These are phyloP conservation scores for Rhododendron simsii DNA, from an alignment of 148 eudicot genomes.

Conservation along the genomic window DNA sequence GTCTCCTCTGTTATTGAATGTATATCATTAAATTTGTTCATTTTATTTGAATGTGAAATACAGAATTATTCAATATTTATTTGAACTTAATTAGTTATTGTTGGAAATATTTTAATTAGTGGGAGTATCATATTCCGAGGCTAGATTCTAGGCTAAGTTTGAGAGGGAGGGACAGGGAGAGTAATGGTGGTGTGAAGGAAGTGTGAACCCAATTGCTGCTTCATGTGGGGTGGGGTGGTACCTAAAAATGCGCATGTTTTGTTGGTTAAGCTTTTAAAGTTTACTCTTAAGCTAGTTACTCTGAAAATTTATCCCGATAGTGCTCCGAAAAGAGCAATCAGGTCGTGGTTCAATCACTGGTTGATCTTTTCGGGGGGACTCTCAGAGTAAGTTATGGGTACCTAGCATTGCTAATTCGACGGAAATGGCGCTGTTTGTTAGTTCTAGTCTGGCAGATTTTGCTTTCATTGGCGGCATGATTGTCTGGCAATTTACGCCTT, in stretches of 20 bases:
- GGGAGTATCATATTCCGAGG: background rate
- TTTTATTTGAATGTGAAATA: background rate
- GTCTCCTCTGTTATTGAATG: background rate
- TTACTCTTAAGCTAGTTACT: background rate
- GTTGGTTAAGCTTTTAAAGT: background rate
- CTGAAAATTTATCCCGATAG: no score
- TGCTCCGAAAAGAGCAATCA: no score
- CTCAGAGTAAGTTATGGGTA: no score
- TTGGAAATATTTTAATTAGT: background rate
- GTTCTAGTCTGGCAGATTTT: constrained; percentile 1
- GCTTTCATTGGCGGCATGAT: background rate
- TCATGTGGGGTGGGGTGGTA: background rate
- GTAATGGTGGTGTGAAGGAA: background rate
- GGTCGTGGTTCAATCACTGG: no score
- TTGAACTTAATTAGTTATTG: background rate
- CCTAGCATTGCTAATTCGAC: no score
- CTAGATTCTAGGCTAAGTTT: background rate
- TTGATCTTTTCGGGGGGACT: no score
- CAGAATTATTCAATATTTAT: background rate
- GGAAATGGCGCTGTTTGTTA: background rate
- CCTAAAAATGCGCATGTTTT: constrained; percentile 2
- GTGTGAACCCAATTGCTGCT: background rate
- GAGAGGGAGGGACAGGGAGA: background rate
- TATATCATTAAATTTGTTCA: background rate
- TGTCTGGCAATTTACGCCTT: background rate